Conservation (phyloP, 2,329 filamentous ascomycete genomes). For the Leptodontidium sp. region DNA sequence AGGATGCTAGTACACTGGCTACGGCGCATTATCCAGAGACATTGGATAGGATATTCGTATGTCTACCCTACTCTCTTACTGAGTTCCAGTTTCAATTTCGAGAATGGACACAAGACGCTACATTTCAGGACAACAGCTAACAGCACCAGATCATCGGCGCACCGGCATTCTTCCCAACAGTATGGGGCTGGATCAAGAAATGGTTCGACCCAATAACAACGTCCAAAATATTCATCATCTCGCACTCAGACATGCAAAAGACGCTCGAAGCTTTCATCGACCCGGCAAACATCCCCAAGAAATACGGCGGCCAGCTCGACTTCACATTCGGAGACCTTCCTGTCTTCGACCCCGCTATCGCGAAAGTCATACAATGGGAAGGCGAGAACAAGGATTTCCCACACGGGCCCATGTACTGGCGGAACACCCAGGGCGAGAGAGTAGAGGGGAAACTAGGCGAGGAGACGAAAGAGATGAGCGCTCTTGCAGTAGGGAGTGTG, state of each 20-base stretch:
- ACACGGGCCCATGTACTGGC: conserved; percentile 65
- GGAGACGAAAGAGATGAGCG: conserved; percentile 54
- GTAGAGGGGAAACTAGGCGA: conserved; percentile 40
- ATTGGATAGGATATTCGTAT: conserved; percentile 77
- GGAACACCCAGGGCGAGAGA: conserved; percentile 49
- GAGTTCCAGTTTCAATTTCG: not conserved
- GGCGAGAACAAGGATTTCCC: conserved; percentile 62
- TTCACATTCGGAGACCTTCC: conserved; percentile 82
- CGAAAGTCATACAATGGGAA: conserved; percentile 60
- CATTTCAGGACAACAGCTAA: conserved; percentile 18
- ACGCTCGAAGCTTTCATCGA: conserved; percentile 87
- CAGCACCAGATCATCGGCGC: conserved; percentile 78
- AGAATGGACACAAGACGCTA: too few species aligned
- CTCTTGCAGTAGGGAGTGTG: conserved; percentile 60
- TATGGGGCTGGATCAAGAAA: conserved; percentile 94
- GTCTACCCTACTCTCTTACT: conserved; percentile 22
- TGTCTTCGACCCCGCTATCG: conserved; percentile 70
- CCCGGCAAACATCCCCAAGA: conserved; percentile 81
- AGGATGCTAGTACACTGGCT: conserved; percentile 85
- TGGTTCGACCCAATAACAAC: conserved; percentile 96
- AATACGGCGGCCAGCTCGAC: conserved; percentile 87
- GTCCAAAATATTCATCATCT: conserved; percentile 94
- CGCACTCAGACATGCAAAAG: conserved; percentile 73
- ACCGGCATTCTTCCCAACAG: conserved; percentile 88
- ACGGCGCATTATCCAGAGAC: conserved; percentile 97